A percentile compares a stretch with the other conserved stretches of the same genome.
Evolutionary conservation across 768 basidiomycete species (phyloP).

Genomic region (Russula virescens): DNA sequence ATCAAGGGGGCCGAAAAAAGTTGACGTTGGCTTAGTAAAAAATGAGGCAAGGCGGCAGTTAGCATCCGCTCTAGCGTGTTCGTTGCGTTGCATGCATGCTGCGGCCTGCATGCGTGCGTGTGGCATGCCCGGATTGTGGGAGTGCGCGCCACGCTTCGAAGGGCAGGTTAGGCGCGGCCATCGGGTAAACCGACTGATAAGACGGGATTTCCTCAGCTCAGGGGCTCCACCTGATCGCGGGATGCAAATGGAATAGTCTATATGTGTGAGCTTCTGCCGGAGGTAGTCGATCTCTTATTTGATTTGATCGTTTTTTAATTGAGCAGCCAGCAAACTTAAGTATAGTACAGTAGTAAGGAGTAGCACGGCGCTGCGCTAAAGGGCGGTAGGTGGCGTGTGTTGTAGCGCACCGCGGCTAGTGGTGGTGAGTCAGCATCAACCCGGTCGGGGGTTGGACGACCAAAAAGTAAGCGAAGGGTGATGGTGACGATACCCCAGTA

Average conservation of each 20-base stretch:
- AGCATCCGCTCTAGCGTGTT: neutral
- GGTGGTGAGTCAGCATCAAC: neutral
- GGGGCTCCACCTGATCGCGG: neutral
- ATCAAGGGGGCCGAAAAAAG: neutral
- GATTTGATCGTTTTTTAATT: neutral
- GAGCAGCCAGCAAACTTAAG: no score
- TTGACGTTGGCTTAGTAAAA: neutral
- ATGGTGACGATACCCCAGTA: neutral
- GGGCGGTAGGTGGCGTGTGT: neutral
- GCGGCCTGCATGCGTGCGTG: neutral
- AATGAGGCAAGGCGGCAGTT: neutral
- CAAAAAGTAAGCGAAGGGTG: neutral
- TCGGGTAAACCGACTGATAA: neutral
- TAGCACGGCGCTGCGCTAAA: neutral
- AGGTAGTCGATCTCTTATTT: constrained; percentile 4
- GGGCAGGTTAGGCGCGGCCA: constrained; percentile 3
- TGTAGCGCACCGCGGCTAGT: neutral
- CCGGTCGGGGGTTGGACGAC: neutral
- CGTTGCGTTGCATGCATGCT: neutral
- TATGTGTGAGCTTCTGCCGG: neutral
- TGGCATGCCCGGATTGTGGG: neutral
- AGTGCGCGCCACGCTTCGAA: constrained; percentile 11
- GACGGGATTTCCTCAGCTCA: neutral
- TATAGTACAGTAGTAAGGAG: neutral
- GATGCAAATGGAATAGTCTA: neutral